Conservation (phyloP, 2,329 filamentous ascomycete genomes). For the Fusarium penzigii region DNA sequence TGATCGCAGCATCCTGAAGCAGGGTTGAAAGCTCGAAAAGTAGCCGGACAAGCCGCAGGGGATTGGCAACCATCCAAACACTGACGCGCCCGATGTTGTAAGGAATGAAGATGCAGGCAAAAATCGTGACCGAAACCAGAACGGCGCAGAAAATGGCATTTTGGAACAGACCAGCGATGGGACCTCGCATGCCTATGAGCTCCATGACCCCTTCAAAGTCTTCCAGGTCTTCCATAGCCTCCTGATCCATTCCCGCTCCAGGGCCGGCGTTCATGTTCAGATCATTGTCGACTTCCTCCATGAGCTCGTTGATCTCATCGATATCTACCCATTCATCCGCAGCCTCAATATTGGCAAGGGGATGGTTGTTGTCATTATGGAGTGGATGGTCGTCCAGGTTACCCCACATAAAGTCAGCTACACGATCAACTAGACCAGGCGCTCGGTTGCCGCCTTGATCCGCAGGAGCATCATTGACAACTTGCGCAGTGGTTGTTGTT, state of each 20-base stretch:
- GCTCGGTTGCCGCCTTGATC: constrained; percentile 15
- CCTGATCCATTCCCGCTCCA: constrained; percentile 69
- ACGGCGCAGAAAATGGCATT: constrained; percentile 94
- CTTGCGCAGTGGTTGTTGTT: constrained; percentile 5
- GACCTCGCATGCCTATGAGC: constrained; percentile 93
- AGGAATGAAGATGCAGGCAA: constrained; percentile 83
- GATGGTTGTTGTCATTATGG: constrained; percentile 37
- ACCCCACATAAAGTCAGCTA: constrained; percentile 65
- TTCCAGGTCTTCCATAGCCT: constrained; percentile 81
- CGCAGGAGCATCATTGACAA: constrained; percentile 9
- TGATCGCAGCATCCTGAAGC: constrained; percentile 73
- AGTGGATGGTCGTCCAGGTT: constrained; percentile 45
- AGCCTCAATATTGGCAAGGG: constrained; percentile 47
- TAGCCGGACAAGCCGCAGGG: constrained; percentile 72
- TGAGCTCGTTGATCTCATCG: constrained; percentile 33
- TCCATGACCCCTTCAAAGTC: constrained; percentile 97
- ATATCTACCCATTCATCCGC: constrained; percentile 41
- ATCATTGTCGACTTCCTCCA: constrained; percentile 23
- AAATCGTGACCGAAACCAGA: constrained; percentile 83
- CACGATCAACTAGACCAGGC: constrained; percentile 30
- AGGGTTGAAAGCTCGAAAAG: constrained; percentile 76
- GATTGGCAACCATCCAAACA: constrained; percentile 77
- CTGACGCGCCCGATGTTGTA: constrained; percentile 89
- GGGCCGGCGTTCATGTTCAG: constrained; percentile 62
- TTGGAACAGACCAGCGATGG: constrained; percentile 84